A percentile compares a stretch with the other conserved stretches of the same genome.
These are phyloP conservation scores for Chenopodium formosanum DNA, from an alignment of 148 eudicot species.

Conservation along the genomic window DNA sequence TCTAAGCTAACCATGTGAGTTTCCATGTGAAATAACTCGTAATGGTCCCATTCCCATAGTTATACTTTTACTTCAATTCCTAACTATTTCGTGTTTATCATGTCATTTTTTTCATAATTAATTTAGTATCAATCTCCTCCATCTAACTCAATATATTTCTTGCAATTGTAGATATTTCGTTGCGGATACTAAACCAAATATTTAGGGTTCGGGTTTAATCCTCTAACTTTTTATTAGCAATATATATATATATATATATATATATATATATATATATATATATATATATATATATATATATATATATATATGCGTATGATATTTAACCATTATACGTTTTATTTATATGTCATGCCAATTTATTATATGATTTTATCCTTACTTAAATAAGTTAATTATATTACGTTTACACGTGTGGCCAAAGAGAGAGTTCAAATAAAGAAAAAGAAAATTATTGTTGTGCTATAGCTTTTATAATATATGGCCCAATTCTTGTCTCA, in stretches of 20 bases:
- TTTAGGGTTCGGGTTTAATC: too few relatives aligned
- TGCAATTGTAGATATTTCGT: not conserved
- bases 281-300: too few relatives aligned
- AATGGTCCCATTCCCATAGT: not conserved
- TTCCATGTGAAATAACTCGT: too few relatives aligned
- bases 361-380: not conserved
- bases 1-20: not conserved
- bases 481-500: not conserved
- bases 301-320: too few relatives aligned
- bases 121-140: not conserved
- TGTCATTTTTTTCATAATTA: not conserved
- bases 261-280: too few relatives aligned
- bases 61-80: not conserved
- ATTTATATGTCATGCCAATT: not conserved
- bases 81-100: not conserved
- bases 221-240: too few relatives aligned
- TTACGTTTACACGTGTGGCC: not conserved
- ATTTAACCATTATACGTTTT: too few relatives aligned
- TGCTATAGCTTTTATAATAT: conserved; percentile 1
- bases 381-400: not conserved
- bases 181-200: too few relatives aligned
- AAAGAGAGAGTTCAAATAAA: too few relatives aligned
- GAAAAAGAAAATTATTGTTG: too few relatives aligned
- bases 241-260: too few relatives aligned
- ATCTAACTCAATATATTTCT: not conserved